Conservation (phyloP, 2,329 filamentous ascomycete genomes). For the Curvularia sp. region DNA sequence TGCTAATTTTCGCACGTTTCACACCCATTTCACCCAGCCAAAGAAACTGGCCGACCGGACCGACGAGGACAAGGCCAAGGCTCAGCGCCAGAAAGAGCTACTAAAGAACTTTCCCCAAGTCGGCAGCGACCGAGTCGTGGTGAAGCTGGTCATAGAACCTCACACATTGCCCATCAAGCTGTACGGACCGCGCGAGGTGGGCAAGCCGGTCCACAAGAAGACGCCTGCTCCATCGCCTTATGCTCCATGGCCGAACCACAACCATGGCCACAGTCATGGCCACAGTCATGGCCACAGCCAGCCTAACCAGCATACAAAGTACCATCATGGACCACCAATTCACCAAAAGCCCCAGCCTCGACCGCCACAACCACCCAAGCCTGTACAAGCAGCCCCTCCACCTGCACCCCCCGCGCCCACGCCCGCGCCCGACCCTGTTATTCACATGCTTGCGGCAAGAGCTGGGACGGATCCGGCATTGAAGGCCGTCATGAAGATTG, state of each 20-base stretch:
- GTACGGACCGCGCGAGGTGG: slow-evolving; percentile 42
- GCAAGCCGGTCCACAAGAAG: slow-evolving; percentile 39
- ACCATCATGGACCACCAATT: slow-evolving; percentile 27
- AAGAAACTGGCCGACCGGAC: slow-evolving; percentile 63
- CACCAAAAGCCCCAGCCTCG: slow-evolving; percentile 37
- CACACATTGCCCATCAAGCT: slow-evolving; percentile 73
- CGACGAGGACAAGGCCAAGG: slow-evolving; percentile 63
- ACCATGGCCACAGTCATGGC: slow-evolving; percentile 12
- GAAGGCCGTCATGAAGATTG: slow-evolving; percentile 81
- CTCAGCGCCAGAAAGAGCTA: slow-evolving; percentile 68
- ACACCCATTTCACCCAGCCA: slow-evolving; percentile 45
- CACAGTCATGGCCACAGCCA: slow-evolving; percentile 13
- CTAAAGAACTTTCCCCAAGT: slow-evolving; percentile 48
- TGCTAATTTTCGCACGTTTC: slow-evolving; percentile 49
- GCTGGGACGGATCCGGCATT: slow-evolving; percentile 76
- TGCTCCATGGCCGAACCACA: slow-evolving; percentile 46
- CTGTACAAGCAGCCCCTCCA: slow-evolving; percentile 33
- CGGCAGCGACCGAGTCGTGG: slow-evolving; percentile 30
- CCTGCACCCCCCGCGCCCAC: slow-evolving; percentile 44
- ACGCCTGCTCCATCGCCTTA: slow-evolving; percentile 35
- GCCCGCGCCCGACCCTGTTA: slow-evolving; percentile 73
- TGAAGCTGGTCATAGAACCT: slow-evolving; percentile 73
- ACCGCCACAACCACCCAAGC: slow-evolving; percentile 36
- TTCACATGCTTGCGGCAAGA: slow-evolving; percentile 77
- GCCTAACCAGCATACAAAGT: slow-evolving; percentile 36